phyloP scores from a whole-genome alignment of 1,284 basidiomycete genomes.

The Microbotryum silenes-acaulis region DNA sequence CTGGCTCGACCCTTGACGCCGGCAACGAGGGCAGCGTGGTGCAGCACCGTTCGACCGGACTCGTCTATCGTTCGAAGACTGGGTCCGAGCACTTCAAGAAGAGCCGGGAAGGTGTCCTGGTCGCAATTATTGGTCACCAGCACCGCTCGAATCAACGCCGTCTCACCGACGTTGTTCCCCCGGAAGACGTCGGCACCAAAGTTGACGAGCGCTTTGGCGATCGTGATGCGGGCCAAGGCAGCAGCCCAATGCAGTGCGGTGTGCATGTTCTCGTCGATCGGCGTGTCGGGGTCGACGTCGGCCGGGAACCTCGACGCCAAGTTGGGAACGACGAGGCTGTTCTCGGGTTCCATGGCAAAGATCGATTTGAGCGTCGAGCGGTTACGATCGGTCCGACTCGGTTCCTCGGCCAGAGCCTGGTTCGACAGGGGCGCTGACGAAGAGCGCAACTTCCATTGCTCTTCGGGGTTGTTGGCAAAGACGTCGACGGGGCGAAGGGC shows the following conservation, averaged over 20 bases:
- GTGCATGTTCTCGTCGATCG: constrained; percentile 91
- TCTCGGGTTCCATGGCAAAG: constrained; percentile 21
- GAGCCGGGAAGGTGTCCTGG: constrained; percentile 55
- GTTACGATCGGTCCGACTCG: constrained; percentile 9
- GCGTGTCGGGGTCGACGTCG: constrained; percentile 60
- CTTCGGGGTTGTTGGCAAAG: constrained; percentile 6
- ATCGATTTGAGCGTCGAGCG: constrained; percentile 24
- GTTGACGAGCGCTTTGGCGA: constrained; percentile 59
- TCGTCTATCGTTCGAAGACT: constrained; percentile 86
- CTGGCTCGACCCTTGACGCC: constrained; percentile 80
- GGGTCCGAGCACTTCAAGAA: constrained; percentile 49
- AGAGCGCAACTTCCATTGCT: constrained; percentile 1
- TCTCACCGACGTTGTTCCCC: constrained; percentile 91
- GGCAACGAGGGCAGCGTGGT: constrained; percentile 85
- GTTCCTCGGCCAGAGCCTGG: constrained; percentile 11
- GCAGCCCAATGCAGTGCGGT: constrained; percentile 90
- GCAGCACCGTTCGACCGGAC: constrained; percentile 80
- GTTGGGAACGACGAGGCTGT: constrained; percentile 41
- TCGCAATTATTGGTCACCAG: constrained; percentile 84
- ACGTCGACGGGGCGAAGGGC: constrained; percentile 1
- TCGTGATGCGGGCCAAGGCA: constrained; percentile 64
- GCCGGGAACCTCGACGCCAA: constrained; percentile 24
- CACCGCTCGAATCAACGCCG: constrained; percentile 84
- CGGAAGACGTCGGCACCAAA: constrained; percentile 76
- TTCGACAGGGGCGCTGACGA: constrained; percentile 1